Conservation (phyloP, 176 grass and related monocot species). For the Microstegium vimineum region DNA sequence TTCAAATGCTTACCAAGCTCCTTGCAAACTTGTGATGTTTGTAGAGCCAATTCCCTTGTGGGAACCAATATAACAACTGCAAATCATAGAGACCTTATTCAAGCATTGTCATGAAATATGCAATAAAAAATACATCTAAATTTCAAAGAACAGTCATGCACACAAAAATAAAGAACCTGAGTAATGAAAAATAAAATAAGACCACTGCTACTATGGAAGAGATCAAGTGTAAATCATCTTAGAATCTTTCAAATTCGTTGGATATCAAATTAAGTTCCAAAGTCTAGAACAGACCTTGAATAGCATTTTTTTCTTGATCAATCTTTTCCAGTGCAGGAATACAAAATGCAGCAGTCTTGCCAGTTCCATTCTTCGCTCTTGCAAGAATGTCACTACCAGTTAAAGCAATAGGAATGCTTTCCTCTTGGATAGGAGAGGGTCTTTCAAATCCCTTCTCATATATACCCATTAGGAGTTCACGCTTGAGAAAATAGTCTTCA, state of each 20-base stretch:
- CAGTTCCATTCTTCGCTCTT: constrained; percentile 96
- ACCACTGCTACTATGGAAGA: not conserved
- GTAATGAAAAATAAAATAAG: not conserved
- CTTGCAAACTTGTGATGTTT: constrained; percentile 98
- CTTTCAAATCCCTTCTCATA: constrained; percentile 97
- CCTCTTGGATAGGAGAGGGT: constrained; percentile 97
- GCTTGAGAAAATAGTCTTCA: constrained; percentile 98
- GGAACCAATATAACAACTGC: constrained; percentile 98
- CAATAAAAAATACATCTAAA: not conserved
- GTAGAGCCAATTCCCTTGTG: constrained; percentile 90
- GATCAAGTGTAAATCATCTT: constrained; percentile 10
- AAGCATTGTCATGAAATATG: constrained; percentile 10
- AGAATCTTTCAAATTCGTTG: not conserved
- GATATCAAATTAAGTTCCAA: not conserved
- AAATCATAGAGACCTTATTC: constrained; percentile 17
- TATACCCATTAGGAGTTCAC: constrained; percentile 97
- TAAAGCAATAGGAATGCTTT: constrained; percentile 97
- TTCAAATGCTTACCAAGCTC: constrained; percentile 89
- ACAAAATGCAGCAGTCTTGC: constrained; percentile 94
- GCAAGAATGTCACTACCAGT: constrained; percentile 98
- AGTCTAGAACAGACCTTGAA: constrained; percentile 65
- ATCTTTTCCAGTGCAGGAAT: constrained; percentile 97
- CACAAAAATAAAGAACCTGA: not conserved
- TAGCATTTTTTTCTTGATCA: constrained; percentile 88
- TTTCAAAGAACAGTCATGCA: not conserved